phyloP scores from a whole-genome alignment of 2,329 filamentous ascomycete genomes.

The Paracoccidioides lutzii region DNA sequence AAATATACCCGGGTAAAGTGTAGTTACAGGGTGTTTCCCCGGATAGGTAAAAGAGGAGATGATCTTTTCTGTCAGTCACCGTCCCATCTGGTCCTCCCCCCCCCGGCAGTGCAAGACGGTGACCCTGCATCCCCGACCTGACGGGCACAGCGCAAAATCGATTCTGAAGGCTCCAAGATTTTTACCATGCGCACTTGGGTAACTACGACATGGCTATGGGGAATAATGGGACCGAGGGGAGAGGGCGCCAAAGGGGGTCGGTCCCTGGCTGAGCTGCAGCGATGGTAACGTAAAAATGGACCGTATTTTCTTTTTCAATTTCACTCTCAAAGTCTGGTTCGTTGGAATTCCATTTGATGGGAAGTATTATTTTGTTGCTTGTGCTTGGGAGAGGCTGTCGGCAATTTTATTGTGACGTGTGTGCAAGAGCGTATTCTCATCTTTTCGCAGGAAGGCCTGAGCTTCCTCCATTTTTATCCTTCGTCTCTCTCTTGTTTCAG shows the following conservation, averaged over 20 bases:
- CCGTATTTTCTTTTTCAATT: not conserved
- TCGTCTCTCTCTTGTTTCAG: not conserved
- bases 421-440: not conserved
- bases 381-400: not conserved
- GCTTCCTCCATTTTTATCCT: not conserved
- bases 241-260: too few relatives aligned
- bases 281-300: not conserved
- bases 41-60: not conserved
- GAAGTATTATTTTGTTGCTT: not conserved
- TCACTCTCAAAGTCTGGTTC: not conserved
- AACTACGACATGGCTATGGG: not conserved
- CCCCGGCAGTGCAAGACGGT: too few relatives aligned
- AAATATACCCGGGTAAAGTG: not conserved
- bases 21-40: not conserved
- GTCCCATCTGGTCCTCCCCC: too few relatives aligned
- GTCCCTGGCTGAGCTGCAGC: not conserved
- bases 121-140: too few relatives aligned
- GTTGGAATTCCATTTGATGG: not conserved
- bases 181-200: too few relatives aligned
- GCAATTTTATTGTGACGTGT: not conserved
- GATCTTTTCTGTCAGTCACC: not conserved
- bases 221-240: too few relatives aligned
- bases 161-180: too few relatives aligned
- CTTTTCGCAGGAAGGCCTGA: not conserved
- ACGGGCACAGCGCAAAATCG: too few relatives aligned